Base-by-base conservation (phyloP, 768 basidiomycete genomes). In the Auriscalpium vulgare region DNA sequence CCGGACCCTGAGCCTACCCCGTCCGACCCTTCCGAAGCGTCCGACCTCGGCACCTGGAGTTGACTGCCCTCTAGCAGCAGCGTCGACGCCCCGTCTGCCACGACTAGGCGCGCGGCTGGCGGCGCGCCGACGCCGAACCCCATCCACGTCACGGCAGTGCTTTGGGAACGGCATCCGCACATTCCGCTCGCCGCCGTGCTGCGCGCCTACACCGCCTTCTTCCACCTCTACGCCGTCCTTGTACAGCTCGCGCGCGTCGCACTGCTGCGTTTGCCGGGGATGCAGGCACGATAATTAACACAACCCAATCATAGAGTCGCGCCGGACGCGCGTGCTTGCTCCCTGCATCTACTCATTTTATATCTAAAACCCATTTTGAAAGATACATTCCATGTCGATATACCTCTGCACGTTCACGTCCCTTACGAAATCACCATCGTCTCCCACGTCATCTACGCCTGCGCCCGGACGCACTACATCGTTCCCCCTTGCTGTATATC, bases 171-270 rank as follows among this genome's bases (percentile, higher is more conserved):
- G 29, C 29, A 29, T 29, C 29, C 29, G 29, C 29, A 29, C 29
- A 13, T 58, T 40, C 49, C 52, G 5, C 56, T 57, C 40, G 53
- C 49, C 35, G 23, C 53, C 46, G 50, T 58, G 38, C 57, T 60
- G 11, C 57, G 37, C 8, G 47, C 54, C 38, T 45, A 59, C 36
- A 57, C 50, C 47, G 47, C 50, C 21, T 37, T 60, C 21, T 49
- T 60, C 50, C 59, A 58, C 10, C 50, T 60, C 14, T 60, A 59
- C 35, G 54, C 57, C 8, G 40, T 60, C 53, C 43, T 60, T 36
- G 19, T 58, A 3, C 57, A 57, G 16, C 59, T 60, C 47, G 52
- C 49, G 10, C 52, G 53, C 10, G 57, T 58, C 23, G 37, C 51
- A 34, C 44, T 36, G 21, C 57, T 56, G 59, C 56, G 52, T 43